Percentiles rank a stretch among this genome's conserved stretches.
Conservation (phyloP, 345 rosid genomes). For the Laguncularia racemosa region DNA sequence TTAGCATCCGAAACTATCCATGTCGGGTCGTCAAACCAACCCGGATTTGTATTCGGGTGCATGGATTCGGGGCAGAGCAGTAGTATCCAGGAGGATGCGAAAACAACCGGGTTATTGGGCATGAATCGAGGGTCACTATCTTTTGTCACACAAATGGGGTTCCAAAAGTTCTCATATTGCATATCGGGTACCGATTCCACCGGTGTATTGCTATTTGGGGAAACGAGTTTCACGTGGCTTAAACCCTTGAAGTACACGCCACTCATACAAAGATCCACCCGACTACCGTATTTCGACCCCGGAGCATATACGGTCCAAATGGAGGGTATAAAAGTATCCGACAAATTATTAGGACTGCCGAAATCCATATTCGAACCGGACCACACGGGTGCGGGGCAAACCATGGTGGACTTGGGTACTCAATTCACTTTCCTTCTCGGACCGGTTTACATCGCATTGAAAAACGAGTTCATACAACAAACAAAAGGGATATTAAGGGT, state of each 20-base stretch:
- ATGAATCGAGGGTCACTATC: conserved; percentile 91
- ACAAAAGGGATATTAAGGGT: conserved; percentile 39
- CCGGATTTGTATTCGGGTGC: conserved; percentile 69
- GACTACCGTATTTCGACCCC: conserved; percentile 77
- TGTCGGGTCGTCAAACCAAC: conserved; percentile 38
- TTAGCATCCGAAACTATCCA: conserved; percentile 61
- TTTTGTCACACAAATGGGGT: conserved; percentile 71
- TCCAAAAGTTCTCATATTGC: conserved; percentile 81
- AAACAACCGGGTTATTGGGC: conserved; percentile 72
- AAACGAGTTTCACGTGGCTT: conserved; percentile 53
- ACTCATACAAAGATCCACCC: conserved; percentile 51
- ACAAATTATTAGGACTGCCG: conserved; percentile 44
- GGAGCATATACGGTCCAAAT: conserved; percentile 91
- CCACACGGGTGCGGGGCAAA: conserved; percentile 94
- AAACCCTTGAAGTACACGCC: conserved; percentile 75
- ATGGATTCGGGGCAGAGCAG: conserved; percentile 67
- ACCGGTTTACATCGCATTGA: conserved; percentile 60
- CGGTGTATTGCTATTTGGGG: conserved; percentile 73
- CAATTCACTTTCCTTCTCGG: conserved; percentile 88
- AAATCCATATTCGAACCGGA: conserved; percentile 65
- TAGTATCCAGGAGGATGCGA: conserved; percentile 59
- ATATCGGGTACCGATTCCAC: conserved; percentile 67
- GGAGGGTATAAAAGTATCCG: conserved; percentile 74
- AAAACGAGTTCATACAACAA: conserved; percentile 52
- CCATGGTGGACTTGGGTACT: conserved; percentile 93